Evolutionary conservation across 2,329 filamentous ascomycete species (phyloP), one percentile per base, ranked within the genome.

Genomic region (Amesomyces nigricolor): DNA sequence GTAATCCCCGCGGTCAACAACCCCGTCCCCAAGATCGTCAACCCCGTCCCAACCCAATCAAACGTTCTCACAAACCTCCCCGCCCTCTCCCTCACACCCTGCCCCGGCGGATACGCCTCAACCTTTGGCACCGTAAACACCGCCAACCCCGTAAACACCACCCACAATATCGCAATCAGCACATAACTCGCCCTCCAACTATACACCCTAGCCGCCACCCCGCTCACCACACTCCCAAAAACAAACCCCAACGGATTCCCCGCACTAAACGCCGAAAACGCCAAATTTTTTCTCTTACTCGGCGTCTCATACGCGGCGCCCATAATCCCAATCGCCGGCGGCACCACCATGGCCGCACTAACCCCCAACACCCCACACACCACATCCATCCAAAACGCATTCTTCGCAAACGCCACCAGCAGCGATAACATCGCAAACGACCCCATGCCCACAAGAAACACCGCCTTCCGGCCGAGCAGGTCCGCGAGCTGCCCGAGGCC

Each of bases 401-500:
- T 77, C 50, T 77, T 76, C 4, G 81, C 74, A 64, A 87, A 87
- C 2, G 82, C 81, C 0, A 81, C 76, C 2, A 79, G 74, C 37
- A 87, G 68, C 2, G 77, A 71, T 58, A 83, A 78, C 22, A 81
- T 67, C 3, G 78, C 75, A 65, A 85, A 86, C 17, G 80, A 73
- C 14, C 75, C 75, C 72, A 87, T 77, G 45, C 82, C 83, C 9
- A 70, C 68, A 16, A 86, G 75, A 63, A 87, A 83, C 65, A 87
- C 74, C 0, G 70, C 61, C 61, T 82, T 83, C 35, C 83, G 76
- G n/a, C 83, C 85, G 47, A 87, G 81, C 44, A 86, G 72, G 64
- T 88, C 85, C 2, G 84, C 82, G 6, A 86, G 70, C 61, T 80
- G 81, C 39, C 83, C 85, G 57, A 88, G 85, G 62, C 83, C 79